Conservation (phyloP, 495 filamentous ascomycete genomes). For the Emericellopsis terricola region DNA sequence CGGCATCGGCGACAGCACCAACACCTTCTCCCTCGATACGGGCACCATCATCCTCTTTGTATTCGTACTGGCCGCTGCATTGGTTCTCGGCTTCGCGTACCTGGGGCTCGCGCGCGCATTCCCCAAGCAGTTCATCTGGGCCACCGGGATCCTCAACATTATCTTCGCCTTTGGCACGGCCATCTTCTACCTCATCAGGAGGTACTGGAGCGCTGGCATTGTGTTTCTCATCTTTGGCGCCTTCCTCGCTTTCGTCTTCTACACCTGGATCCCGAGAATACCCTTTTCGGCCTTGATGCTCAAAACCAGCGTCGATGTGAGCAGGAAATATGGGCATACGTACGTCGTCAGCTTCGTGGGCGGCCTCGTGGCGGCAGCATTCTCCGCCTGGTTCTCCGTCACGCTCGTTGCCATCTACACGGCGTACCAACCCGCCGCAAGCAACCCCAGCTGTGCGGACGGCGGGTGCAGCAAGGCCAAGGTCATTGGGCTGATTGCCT, state of each 20-base stretch:
- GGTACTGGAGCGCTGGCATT: constrained; percentile 67
- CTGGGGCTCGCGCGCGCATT: constrained; percentile 61
- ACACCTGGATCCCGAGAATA: constrained; percentile 68
- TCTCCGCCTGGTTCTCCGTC: constrained; percentile 45
- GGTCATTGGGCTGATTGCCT: constrained; percentile 69
- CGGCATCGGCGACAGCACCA: constrained; percentile 55
- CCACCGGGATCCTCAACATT: constrained; percentile 76
- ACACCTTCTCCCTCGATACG: constrained; percentile 51
- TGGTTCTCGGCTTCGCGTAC: constrained; percentile 59
- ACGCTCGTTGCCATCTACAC: constrained; percentile 54
- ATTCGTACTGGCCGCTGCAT: constrained; percentile 53
- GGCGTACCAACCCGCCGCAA: constrained; percentile 49
- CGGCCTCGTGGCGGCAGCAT: constrained; percentile 52
- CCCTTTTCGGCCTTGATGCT: constrained; percentile 84
- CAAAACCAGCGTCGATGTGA: constrained; percentile 70
- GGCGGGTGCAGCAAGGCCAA: constrained; percentile 58
- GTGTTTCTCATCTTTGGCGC: constrained; percentile 64
- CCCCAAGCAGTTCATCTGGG: constrained; percentile 83
- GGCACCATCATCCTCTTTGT: constrained; percentile 75
- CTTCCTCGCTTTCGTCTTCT: constrained; percentile 33
- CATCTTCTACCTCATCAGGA: constrained; percentile 51
- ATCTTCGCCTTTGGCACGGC: constrained; percentile 43
- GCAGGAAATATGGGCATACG: constrained; percentile 66
- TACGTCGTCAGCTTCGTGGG: constrained; percentile 71
- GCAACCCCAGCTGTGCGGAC: constrained; percentile 47